Conservation (phyloP, 2,329 filamentous ascomycete species). For the Shiraia sp. region DNA sequence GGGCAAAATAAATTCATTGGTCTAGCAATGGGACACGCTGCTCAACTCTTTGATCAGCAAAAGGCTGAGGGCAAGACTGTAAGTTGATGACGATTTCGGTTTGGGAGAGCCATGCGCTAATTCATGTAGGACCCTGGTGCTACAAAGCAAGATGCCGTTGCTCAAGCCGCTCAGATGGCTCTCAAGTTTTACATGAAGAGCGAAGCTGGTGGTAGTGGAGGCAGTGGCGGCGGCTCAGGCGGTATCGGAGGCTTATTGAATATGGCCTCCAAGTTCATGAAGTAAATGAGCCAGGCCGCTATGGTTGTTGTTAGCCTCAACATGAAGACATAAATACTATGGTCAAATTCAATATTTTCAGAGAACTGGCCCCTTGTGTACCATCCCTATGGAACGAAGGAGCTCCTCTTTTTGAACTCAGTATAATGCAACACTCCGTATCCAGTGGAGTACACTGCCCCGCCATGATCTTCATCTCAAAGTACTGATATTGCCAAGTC, state of each 20-base stretch:
- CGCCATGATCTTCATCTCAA: too few species aligned
- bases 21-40: conserved; percentile 85
- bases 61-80: conserved; percentile 58
- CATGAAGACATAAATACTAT: too few species aligned
- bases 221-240: conserved; percentile 49
- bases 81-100: conserved; percentile 24
- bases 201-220: conserved; percentile 54
- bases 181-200: conserved; percentile 90
- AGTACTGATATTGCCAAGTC: too few species aligned
- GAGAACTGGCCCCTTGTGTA: too few species aligned
- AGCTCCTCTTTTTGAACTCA: too few species aligned
- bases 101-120: conserved; percentile 48
- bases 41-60: conserved; percentile 72
- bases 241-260: conserved; percentile 57
- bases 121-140: conserved; percentile 52
- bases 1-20: conserved; percentile 81
- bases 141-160: conserved; percentile 79
- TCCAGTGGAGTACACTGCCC: too few species aligned
- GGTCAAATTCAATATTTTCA: too few species aligned
- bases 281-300: too few species aligned
- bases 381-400: too few species aligned
- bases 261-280: conserved; percentile 65
- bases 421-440: too few species aligned
- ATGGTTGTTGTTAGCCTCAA: too few species aligned
- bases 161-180: conserved; percentile 81